Evolutionary conservation across 352 stramenopile species (phyloP), one percentile per base, ranked within the genome.

Genomic region (Globisporangium spinosum): DNA sequence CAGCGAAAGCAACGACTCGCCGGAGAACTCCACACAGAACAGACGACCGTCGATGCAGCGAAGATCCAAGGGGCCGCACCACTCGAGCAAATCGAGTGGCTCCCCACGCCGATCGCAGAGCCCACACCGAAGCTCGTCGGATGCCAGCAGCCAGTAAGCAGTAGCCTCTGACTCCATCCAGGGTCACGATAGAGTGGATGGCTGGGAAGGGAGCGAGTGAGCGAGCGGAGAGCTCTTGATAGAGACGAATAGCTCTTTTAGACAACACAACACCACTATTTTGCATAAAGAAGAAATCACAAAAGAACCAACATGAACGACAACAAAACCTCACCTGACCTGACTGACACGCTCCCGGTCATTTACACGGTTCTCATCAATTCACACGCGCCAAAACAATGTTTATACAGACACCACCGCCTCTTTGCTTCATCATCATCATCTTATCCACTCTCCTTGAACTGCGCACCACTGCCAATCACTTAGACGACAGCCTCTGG

Each of bases 401-500:
- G 55, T 45, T 61, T 12, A 45, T 29, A 62, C n/a, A 27, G 8
- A 15, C 49, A 56, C 9, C 49, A 49, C 56, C 32, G 29, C n/a
- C 20, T 22, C 34, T 43, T 25, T 45, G 12, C 29, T 45, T 17
- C 29, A 29, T 29, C 38, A 4, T 40, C 9, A 15, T 20, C 38
- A 12, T 58, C 53, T 60, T 17, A 3, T 25, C 22, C 23, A 40
- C 8, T 47, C 4, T 43, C 25, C 13, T 32, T 45, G 45, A 32
- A 34, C 47, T 17, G 22, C 38, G 20, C 23, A 7, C 10, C 49
- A 8, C 29, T 51, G 17, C n/a, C 25, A 38, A 29, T 9, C 17
- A 6, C 12, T 78, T 89, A 96, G 43, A 96, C 88, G 45, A 82
- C 81, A 61, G 89, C 89, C 77, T 96, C 87, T 2, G 84, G 85